Evolutionary conservation across 2,329 filamentous ascomycete species (phyloP).

Genomic region (Paecilomyces sp.): DNA sequence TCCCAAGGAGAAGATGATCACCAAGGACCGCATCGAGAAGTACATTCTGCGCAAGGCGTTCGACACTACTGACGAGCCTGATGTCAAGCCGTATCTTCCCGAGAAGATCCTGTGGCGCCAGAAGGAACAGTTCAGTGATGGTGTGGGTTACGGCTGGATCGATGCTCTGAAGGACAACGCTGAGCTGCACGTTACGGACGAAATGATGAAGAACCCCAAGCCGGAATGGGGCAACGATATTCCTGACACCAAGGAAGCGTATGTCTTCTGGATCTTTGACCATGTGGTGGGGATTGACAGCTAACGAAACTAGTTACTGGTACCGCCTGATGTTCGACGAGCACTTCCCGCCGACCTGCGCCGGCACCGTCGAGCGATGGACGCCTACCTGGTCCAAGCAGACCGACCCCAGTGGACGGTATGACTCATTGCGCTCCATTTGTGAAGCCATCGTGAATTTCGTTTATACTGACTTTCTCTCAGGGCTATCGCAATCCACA

Average conservation of each 20-base stretch:
- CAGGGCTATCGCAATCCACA: conserved; percentile 70
- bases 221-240: conserved; percentile 89
- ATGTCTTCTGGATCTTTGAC: conserved; percentile 30
- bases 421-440: conserved; percentile 17
- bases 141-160: conserved; percentile 98
- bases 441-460: background rate
- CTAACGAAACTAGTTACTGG: conserved; percentile 62
- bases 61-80: conserved; percentile 82
- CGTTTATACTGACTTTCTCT: conserved; percentile 8
- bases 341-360: conserved; percentile 89
- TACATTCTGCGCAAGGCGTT: conserved; percentile 98
- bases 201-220: conserved; percentile 98
- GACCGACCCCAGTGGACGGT: conserved; percentile 90
- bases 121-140: conserved; percentile 99
- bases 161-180: conserved; percentile 94
- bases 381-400: conserved; percentile 96
- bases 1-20: conserved; percentile 93
- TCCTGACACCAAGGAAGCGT: conserved; percentile 94
- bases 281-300: conserved; percentile 9
- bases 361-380: conserved; percentile 92
- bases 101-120: conserved; percentile 95
- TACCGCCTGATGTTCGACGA: conserved; percentile 98
- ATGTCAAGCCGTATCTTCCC: conserved; percentile 78
- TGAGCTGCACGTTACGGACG: conserved; percentile 81
- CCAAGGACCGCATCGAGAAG: conserved; percentile 82